A percentile compares a stretch with the other conserved stretches of the same genome.
Conservation (phyloP, 164 flowering plant species). For the Chloranthus sessilifolius region DNA sequence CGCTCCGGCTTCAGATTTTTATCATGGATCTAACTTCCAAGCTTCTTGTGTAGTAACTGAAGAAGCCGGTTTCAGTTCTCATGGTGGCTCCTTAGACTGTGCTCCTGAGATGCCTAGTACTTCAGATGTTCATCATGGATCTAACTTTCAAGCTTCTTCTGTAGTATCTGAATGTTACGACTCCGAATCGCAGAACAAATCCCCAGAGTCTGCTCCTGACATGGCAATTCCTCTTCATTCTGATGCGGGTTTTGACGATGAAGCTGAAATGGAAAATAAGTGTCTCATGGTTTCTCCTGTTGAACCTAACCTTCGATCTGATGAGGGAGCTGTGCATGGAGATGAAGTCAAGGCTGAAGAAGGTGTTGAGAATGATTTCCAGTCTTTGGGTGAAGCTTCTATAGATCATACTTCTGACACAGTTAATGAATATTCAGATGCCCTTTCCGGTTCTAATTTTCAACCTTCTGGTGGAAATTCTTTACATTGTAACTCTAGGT, state of each 20-base stretch:
- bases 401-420: conserved; percentile 13
- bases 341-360: neutral
- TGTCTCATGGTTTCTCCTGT: neutral
- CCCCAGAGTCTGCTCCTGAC: conserved; percentile 1
- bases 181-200: conserved; percentile 2
- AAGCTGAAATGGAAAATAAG: neutral
- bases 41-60: conserved; percentile 9
- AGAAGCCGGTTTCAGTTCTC: too few species aligned
- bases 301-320: neutral
- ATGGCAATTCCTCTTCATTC: neutral
- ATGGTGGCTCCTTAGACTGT: too few species aligned
- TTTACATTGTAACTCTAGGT: too few species aligned
- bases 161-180: neutral
- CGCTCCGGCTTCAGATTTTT: too few species aligned
- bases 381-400: conserved; percentile 14
- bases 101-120: conserved; percentile 4
- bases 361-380: conserved; percentile 7
- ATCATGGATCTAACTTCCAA: conserved; percentile 12
- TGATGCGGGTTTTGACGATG: neutral
- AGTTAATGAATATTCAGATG: conserved; percentile 14
- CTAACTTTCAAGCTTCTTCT: neutral
- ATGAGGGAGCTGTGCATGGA: neutral
- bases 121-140: neutral
- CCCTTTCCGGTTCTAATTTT: neutral
- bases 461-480: conserved; percentile 7